Conservation (phyloP, 2,329 filamentous ascomycete genomes). For the Emergomyces pasteurianus region DNA sequence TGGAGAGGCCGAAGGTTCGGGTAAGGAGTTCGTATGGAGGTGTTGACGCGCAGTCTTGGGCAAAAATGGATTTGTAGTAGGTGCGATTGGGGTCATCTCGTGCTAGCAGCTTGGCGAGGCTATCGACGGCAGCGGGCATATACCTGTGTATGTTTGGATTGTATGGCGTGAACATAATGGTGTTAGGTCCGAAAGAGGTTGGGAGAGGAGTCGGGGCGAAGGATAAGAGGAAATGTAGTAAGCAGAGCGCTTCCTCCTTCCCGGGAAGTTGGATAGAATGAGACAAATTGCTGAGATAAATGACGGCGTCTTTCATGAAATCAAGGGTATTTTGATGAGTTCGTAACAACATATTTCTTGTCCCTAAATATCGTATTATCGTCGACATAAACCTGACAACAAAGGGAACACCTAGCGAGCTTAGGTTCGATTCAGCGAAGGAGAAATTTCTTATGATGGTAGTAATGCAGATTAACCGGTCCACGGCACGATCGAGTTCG, state of each 20-base stretch:
- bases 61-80: constrained; percentile 72
- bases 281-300: constrained; percentile 79
- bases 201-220: constrained; percentile 76
- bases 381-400: constrained; percentile 76
- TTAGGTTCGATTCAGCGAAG: constrained; percentile 68
- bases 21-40: constrained; percentile 71
- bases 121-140: constrained; percentile 78
- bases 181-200: constrained; percentile 38
- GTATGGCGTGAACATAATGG: constrained; percentile 67
- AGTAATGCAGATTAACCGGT: constrained; percentile 78
- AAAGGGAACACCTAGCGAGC: constrained; percentile 57
- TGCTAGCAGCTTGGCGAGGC: constrained; percentile 79
- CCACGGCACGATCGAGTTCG: constrained; percentile 73
- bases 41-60: constrained; percentile 48
- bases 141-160: constrained; percentile 75
- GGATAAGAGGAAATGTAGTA: constrained; percentile 78
- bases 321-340: constrained; percentile 78
- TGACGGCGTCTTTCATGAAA: constrained; percentile 92
- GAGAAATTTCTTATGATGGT: constrained; percentile 89
- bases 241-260: constrained; percentile 73
- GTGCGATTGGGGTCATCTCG: constrained; percentile 86
- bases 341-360: constrained; percentile 72
- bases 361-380: constrained; percentile 76
- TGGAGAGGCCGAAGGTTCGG: constrained; percentile 72
- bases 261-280: constrained; percentile 68